Conservation (phyloP, 441 rosid species). For the Adansonia rubrostipa region DNA sequence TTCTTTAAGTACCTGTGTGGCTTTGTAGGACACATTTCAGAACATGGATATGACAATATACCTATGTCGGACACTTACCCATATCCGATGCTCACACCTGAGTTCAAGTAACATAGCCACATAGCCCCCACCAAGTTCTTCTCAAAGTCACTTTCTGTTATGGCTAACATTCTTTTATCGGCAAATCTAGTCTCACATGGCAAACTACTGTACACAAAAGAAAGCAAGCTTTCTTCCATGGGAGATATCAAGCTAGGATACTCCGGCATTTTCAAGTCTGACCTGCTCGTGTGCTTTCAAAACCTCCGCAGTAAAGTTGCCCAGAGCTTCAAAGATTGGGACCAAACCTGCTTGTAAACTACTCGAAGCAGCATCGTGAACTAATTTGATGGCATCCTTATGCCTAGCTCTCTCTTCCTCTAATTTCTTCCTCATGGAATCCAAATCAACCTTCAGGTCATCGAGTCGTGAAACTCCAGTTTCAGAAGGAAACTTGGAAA, state of each 20-base stretch:
- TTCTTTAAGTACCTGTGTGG: too few species aligned
- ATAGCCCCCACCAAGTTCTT: not conserved
- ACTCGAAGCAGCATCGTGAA: slow-evolving; percentile 76
- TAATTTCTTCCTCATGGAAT: slow-evolving; percentile 76
- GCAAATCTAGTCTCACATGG: slow-evolving; percentile 19
- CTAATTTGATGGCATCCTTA: slow-evolving; percentile 69
- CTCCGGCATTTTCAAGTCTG: slow-evolving; percentile 50
- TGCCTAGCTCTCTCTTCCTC: slow-evolving; percentile 69
- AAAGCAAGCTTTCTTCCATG: slow-evolving; percentile 16
- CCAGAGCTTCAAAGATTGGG: slow-evolving; percentile 86
- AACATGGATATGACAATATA: too few species aligned
- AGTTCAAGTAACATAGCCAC: not conserved
- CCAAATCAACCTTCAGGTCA: slow-evolving; percentile 91
- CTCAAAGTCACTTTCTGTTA: not conserved
- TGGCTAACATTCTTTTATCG: slow-evolving; percentile 10
- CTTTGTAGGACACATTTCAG: too few species aligned
- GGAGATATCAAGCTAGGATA: slow-evolving; percentile 24
- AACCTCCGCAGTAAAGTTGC: slow-evolving; percentile 73
- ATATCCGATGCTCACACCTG: too few species aligned
- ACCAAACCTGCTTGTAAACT: slow-evolving; percentile 81
- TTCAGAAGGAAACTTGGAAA: slow-evolving; percentile 56
- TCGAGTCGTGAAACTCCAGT: slow-evolving; percentile 77
- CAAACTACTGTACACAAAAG: not conserved
- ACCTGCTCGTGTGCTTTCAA: slow-evolving; percentile 82
- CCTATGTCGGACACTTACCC: too few species aligned